phyloP scores from a whole-genome alignment of 2,329 filamentous ascomycete genomes.

The Davidsoniella eucalypti region DNA sequence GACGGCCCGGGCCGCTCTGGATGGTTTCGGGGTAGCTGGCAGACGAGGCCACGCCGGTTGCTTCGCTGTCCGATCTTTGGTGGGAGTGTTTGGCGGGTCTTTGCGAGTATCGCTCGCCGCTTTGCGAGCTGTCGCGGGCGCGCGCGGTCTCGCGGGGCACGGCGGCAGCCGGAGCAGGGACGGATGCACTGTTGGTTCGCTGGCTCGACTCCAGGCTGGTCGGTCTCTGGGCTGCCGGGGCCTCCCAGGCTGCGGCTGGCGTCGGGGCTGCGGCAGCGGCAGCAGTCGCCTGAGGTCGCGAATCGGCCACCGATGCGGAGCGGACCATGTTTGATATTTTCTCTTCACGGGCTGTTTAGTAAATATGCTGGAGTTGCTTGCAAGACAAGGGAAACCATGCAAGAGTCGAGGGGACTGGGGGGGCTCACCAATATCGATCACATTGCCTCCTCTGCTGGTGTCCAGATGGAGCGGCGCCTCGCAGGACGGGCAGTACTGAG shows the following conservation, averaged over 20 bases:
- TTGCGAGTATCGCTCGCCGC: conserved; percentile 27
- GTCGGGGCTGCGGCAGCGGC: too few relatives aligned
- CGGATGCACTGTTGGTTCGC: conserved; percentile 20
- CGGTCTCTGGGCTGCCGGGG: conserved; percentile 24
- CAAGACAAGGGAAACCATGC: neutral
- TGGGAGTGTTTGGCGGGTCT: conserved; percentile 39
- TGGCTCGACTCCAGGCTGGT: conserved; percentile 31
- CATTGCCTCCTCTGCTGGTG: conserved; percentile 81
- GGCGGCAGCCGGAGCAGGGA: conserved; percentile 19
- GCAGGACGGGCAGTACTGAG: conserved; percentile 86
- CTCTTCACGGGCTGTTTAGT: conserved; percentile 37
- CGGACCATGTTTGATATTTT: conserved; percentile 90
- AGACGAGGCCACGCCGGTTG: conserved; percentile 57
- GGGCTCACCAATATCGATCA: conserved; percentile 69
- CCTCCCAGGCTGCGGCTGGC: conserved; percentile 47
- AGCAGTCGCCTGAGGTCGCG: conserved; percentile 33
- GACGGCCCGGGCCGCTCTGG: conserved; percentile 51
- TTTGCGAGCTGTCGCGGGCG: conserved; percentile 31
- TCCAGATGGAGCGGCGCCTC: conserved; percentile 83
- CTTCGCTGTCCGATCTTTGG: conserved; percentile 56
- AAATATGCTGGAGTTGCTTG: conserved; percentile 1
- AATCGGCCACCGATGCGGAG: conserved; percentile 55
- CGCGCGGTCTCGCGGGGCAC: conserved; percentile 8
- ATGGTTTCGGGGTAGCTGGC: conserved; percentile 65
- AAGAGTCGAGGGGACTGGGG: neutral